phyloP scores from a whole-genome alignment of 2,329 filamentous ascomycete genomes.

The Bipolaris sorokiniana region DNA sequence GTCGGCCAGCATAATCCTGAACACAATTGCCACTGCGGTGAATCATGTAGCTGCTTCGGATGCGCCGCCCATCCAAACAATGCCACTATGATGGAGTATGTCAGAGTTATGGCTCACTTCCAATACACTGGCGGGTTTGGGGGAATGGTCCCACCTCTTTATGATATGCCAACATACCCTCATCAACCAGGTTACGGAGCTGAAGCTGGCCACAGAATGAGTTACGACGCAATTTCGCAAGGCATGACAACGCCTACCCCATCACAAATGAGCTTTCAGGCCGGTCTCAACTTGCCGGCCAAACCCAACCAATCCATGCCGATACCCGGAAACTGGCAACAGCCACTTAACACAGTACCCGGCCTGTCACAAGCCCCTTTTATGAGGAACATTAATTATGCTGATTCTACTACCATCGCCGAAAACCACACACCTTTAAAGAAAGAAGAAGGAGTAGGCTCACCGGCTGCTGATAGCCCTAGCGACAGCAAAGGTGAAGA shows the following conservation, averaged over 20 bases:
- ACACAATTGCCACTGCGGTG: conserved; percentile 67
- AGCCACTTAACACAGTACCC: conserved; percentile 20
- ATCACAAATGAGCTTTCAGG: conserved; percentile 31
- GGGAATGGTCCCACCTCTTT: conserved; percentile 39
- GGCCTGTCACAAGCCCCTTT: conserved; percentile 23
- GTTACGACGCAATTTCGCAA: conserved; percentile 22
- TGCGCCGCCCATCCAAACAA: conserved; percentile 73
- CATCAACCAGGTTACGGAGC: conserved; percentile 41
- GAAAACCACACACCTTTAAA: conserved; percentile 18
- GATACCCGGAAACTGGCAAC: conserved; percentile 34
- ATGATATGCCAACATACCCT: conserved; percentile 45
- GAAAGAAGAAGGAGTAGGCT: conserved; percentile 17
- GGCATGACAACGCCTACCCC: conserved; percentile 27
- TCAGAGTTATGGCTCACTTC: conserved; percentile 52
- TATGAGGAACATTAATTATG: conserved; percentile 17
- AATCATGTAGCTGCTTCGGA: conserved; percentile 70
- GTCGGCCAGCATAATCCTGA: conserved; percentile 45
- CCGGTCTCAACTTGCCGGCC: conserved; percentile 25
- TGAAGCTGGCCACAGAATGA: conserved; percentile 27
- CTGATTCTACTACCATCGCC: conserved; percentile 16
- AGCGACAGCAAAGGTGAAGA: conserved; percentile 42
- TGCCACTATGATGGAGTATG: conserved; percentile 63
- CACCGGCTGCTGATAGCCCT: conserved; percentile 36
- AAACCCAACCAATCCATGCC: conserved; percentile 19
- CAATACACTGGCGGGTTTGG: conserved; percentile 45